Percentiles rank a stretch among this genome's conserved stretches.
Evolutionary conservation across 345 rosid genomes (phyloP).

Genomic region (Eucalyptus cladocalyx): DNA sequence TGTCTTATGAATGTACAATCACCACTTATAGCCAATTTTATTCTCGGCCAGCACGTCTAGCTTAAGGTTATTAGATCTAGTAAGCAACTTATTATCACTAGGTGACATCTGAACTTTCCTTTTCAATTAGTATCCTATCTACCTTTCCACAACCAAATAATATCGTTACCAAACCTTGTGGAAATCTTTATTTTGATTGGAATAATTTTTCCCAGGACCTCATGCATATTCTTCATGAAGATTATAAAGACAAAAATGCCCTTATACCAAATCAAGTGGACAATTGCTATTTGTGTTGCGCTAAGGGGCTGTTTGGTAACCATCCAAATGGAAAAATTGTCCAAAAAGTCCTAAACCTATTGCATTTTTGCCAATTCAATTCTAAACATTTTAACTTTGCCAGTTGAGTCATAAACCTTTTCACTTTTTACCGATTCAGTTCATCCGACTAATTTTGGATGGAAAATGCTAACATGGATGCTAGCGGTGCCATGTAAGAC

Average conservation of each 20-base stretch:
- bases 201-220: not conserved
- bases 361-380: no score
- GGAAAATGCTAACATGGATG: rapidly evolving
- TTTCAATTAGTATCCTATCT: not conserved
- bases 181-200: not conserved
- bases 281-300: not conserved
- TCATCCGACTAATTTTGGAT: no score
- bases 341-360: no score
- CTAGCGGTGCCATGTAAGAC: no score
- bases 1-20: not conserved
- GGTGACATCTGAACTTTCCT: not conserved
- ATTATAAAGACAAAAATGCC: not conserved
- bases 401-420: no score
- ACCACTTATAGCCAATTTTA: not conserved
- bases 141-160: not conserved
- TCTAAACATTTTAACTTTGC: no score
- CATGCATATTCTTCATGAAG: not conserved
- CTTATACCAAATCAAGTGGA: not conserved
- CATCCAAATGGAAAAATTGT: no score
- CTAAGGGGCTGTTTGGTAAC: not conserved
- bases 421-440: no score
- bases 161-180: not conserved
- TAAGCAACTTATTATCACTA: not conserved
- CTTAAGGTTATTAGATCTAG: not conserved
- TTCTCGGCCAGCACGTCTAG: not conserved